Evolutionary conservation across 805 yeast species (phyloP).

Genomic region (Teunomyces atbi): DNA sequence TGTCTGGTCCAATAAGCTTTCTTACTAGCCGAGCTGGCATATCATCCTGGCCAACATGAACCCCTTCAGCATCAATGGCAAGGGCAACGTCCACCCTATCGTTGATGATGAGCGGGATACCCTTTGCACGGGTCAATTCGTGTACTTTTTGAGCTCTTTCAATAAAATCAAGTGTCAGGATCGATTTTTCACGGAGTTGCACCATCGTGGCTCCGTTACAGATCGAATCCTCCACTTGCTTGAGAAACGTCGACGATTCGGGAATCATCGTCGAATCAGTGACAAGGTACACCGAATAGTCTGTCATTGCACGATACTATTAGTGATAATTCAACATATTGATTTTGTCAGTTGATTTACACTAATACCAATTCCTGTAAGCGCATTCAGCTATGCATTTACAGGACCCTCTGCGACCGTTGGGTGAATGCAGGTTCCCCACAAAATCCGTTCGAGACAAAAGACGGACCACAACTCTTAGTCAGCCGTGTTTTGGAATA

Average conservation of each 20-base stretch:
- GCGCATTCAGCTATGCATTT: background rate
- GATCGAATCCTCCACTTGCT: constrained; percentile 64
- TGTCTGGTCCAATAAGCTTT: constrained; percentile 64
- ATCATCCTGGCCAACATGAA: constrained; percentile 92
- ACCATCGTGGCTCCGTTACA: constrained; percentile 75
- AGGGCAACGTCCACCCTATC: constrained; percentile 87
- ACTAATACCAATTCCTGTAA: background rate
- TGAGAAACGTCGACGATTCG: constrained; percentile 41
- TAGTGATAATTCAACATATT: background rate
- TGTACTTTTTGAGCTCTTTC: constrained; percentile 60
- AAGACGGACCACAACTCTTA: background rate
- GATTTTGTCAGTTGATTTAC: no score
- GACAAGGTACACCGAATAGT: constrained; percentile 70
- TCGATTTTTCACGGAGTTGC: constrained; percentile 77
- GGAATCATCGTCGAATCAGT: constrained; percentile 81
- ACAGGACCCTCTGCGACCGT: background rate
- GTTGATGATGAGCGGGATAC: constrained; percentile 78
- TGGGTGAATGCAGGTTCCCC: background rate
- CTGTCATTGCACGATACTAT: constrained; percentile 23
- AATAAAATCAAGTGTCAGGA: constrained; percentile 67
- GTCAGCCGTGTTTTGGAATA: background rate
- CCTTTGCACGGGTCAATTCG: constrained; percentile 52
- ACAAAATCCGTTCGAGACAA: background rate
- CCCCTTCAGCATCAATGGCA: constrained; percentile 87
- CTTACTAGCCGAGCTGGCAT: constrained; percentile 65